Evolutionary conservation across 768 basidiomycete genomes (phyloP), one percentile per base, ranked within the genome.

Genomic region (Boletus tylopilopsis): DNA sequence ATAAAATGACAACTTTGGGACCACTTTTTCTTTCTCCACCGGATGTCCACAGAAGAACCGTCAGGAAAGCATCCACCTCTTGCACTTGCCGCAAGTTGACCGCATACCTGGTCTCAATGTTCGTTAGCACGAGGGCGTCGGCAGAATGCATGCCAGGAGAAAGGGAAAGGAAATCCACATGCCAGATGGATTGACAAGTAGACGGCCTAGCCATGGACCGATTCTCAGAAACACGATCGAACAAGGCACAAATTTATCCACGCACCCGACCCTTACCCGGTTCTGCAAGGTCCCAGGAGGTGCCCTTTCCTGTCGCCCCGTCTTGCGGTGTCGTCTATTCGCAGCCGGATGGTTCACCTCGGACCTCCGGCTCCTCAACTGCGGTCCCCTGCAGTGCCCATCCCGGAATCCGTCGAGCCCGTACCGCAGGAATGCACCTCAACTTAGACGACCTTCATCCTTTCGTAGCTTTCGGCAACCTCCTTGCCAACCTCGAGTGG

Each of bases 141-240:
- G 93, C 77, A 3, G 83, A 74, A 60, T 93, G 90, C 2, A 92
- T 81, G 4, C 91, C 91, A 18, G 89, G 84, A 9, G 79, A 76
- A 41, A 94, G 70, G 3, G 91, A 89, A 39, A 94, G 68, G 59
- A 93, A 92, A 51, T 85, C 79, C 85, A 94, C 90, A 35, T 88
- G n/a, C n/a, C n/a, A 74, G 22, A 93, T 87, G 18, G 87, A 89
- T 64, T 93, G 90, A 62, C 90, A 90, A 1, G 88, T 84, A 11
- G 81, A 81, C 4, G 90, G 86, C n/a, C 79, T 74, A n/a, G 93
- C 73, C 13, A n/a, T n/a, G n/a, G n/a, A 39, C 32, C n/a, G 11
- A 40, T 41, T 16, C 7, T 56, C 32, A 55, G 39, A 33, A 44
- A 47, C 13, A n/a, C 12, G 18, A 29, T 42, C 15, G 8, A 44